Evolutionary conservation across 306 rosid species (phyloP), one percentile per base, ranked within the genome.

Genomic region (Cucurbita moschata): DNA sequence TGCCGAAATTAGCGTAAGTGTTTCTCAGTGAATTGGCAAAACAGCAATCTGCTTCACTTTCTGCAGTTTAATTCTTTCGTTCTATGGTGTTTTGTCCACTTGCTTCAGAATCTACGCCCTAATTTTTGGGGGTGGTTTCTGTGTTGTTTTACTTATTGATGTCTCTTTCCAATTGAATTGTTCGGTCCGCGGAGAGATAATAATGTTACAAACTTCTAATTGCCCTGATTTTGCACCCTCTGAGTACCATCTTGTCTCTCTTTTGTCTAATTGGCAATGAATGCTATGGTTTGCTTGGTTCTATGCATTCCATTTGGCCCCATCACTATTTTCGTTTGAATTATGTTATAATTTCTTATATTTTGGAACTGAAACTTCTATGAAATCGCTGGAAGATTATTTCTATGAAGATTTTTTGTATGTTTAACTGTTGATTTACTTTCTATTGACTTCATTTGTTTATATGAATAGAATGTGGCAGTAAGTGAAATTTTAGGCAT

Each of bases 1-100:
- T 77, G 81, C 61, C 79, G 77, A 66, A 44, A 61, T 58, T 56
- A 76, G 53, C 79, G 88, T 83, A 42, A 81, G 88, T 75, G 67
- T 10, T 55, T 37, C 39, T 67, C 11, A 5, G 11, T 12, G 4
- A 42, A 8, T 42, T 63, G 40, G 7, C 37, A 46, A 30, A 62
- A 62, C 39, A 54, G 50, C 39, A 42, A 5, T 15, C 10, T 42
- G 0, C 11, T 1, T 73, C 37, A 13, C 13, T 4, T 8, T 49
- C 54, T 71, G 8, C 38, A n/a, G 13, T 55, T 38, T 26, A 21
- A 19, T 69, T 51, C 18, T 19, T 12, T 53, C 58, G 7, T 53
- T 18, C 62, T 7, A 49, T 43, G 18, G 38, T 39, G 21, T 44
- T 12, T 21, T 47, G 23, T 69, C 73, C 73, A 40, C 71, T 9